Evolutionary conservation across 257 asterid species (phyloP).

Genomic region (Jacaranda copaia): DNA sequence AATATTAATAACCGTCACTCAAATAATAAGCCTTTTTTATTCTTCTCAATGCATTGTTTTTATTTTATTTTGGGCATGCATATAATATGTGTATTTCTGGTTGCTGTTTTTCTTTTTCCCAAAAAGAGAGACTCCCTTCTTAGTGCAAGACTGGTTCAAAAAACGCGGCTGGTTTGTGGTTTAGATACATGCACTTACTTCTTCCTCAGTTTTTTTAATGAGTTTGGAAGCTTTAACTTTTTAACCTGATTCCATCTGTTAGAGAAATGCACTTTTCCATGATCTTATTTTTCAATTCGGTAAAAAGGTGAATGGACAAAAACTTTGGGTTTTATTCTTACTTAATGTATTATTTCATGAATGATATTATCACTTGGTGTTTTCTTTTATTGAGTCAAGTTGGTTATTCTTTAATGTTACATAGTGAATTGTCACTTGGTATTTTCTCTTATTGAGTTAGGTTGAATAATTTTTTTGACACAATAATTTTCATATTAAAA

Average conservation of each 20-base stretch:
- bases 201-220: slow-evolving; percentile 16
- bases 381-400: slow-evolving; percentile 22
- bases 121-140: slow-evolving; percentile 33
- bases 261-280: slow-evolving; percentile 30
- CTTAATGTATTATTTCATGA: background rate
- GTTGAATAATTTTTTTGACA: background rate
- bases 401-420: slow-evolving; percentile 11
- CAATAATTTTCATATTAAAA: background rate
- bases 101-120: background rate
- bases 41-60: slow-evolving; percentile 3
- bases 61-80: slow-evolving; percentile 8
- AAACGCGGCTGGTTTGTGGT: slow-evolving; percentile 22
- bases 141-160: slow-evolving; percentile 25
- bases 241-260: slow-evolving; percentile 5
- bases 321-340: slow-evolving; percentile 31
- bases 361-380: slow-evolving; percentile 13
- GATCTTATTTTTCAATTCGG: slow-evolving; percentile 41
- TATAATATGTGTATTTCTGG: background rate
- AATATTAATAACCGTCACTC: too few relatives aligned
- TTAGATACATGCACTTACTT: slow-evolving; percentile 13
- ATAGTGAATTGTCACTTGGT: background rate
- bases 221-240: slow-evolving; percentile 36
- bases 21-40: background rate
- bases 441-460: background rate
- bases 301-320: slow-evolving; percentile 33